Evolutionary conservation across 108 stramenopile species (phyloP), one percentile per base, ranked within the genome.

Genomic region (Fragilariopsis cylindrus): DNA sequence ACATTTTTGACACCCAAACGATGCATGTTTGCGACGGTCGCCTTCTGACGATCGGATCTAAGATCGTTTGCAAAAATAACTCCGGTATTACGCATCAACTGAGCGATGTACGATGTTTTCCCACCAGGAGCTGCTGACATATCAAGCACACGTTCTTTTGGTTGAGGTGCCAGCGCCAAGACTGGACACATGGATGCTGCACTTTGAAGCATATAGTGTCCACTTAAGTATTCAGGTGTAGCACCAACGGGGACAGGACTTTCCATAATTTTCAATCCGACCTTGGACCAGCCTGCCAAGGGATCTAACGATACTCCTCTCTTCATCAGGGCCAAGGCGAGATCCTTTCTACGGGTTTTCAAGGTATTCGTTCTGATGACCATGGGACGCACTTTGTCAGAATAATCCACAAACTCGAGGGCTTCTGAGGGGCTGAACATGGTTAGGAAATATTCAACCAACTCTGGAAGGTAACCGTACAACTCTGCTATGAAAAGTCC

Each of bases 151-250:
- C 92, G 80, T 83, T 98, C 99, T 11, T 95, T 94, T 40, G 98
- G 98, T 70, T 93, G 87, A 12, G 98, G 98, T 5, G 74, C 89
- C 45, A 99, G 81, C 2, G 99, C 98, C 84, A 99, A 81, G 3
- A 99, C 97, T 0, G 98, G 98, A 71, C 94, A 97, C 94, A 99
- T 95, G 2, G 97, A 98, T 21, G 98, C 95, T 5, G 99, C 98
- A 72, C 95, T 92, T 75, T 99, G 99, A 55, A 99, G 90, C 97
- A 99, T 99, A 87, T 99, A 99, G 73, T 97, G 96, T 6, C 99
- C 99, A 44, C 96, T 90, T 56, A 99, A 84, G 84, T 99, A 99
- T 80, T 99, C 99, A 12, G 99, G 99, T 13, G 99, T 99, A 6
- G 99, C 99, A 15, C 99, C 99, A 60, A 99, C 90, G 8, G 99